Evolutionary conservation across 306 rosid genomes (phyloP).

Genomic region (Mucuna pruriens): DNA sequence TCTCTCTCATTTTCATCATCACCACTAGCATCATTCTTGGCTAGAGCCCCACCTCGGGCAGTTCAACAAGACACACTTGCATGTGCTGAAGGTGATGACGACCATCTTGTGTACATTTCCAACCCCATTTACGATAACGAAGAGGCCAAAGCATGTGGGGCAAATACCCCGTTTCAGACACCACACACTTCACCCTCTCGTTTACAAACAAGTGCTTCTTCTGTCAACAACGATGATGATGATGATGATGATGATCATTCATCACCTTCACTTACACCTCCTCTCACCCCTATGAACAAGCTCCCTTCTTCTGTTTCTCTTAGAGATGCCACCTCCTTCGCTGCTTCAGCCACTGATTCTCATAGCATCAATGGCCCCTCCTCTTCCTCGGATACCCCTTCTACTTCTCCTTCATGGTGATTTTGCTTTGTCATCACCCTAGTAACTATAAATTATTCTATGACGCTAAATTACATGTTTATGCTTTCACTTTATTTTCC

Average conservation of each 20-base stretch:
- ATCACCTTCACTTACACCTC: constrained; percentile 60
- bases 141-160: constrained; percentile 40
- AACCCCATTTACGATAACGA: constrained; percentile 83
- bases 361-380: constrained; percentile 59
- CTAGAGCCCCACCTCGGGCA: constrained; percentile 41
- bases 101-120: constrained; percentile 81
- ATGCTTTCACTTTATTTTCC: background rate
- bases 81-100: constrained; percentile 31
- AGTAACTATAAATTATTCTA: background rate
- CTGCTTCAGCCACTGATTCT: constrained; percentile 78
- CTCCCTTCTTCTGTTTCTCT: constrained; percentile 79
- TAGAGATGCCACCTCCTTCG: constrained; percentile 62
- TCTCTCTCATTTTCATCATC: constrained; percentile 33
- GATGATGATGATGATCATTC: constrained; percentile 37
- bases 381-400: constrained; percentile 78
- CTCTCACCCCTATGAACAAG: constrained; percentile 85
- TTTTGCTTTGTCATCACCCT: too few relatives aligned
- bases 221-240: constrained; percentile 50
- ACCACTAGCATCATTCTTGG: constrained; percentile 46
- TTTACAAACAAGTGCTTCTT: constrained; percentile 52
- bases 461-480: background rate
- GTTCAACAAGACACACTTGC: constrained; percentile 27
- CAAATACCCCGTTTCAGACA: constrained; percentile 76
- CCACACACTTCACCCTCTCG: constrained; percentile 85
- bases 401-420: constrained; percentile 96